Conservation (phyloP, 2,329 filamentous ascomycete species). For the Colletotrichum camelliae region DNA sequence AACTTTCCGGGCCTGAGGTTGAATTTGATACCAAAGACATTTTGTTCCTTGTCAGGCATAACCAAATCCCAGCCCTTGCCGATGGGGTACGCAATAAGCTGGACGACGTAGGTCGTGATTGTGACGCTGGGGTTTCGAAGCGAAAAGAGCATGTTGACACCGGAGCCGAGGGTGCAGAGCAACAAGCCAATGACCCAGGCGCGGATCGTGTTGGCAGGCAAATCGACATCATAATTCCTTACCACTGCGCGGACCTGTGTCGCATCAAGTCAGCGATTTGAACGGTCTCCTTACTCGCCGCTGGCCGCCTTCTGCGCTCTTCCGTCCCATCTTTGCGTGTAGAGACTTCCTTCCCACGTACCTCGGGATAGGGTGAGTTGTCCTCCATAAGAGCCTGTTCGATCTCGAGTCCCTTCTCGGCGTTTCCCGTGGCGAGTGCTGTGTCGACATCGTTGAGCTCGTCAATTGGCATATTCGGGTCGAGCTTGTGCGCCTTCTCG, state of each 20-base stretch:
- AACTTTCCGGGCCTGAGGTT: conserved; percentile 63
- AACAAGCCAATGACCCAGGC: conserved; percentile 68
- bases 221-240: conserved; percentile 67
- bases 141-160: conserved; percentile 66
- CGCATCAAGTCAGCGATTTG: conserved; percentile 10
- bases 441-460: conserved; percentile 66
- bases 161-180: conserved; percentile 67
- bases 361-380: conserved; percentile 72
- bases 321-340: background rate
- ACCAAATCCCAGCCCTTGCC: conserved; percentile 60
- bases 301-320: background rate
- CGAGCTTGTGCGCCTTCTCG: conserved; percentile 66
- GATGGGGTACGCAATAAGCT: conserved; percentile 66
- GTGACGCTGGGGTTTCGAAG: conserved; percentile 63
- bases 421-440: conserved; percentile 58
- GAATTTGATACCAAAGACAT: conserved; percentile 57
- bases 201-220: conserved; percentile 68
- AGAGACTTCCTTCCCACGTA: conserved; percentile 33
- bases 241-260: conserved; percentile 67
- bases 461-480: conserved; percentile 69
- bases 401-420: conserved; percentile 61
- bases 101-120: conserved; percentile 66
- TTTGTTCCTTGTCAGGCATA: conserved; percentile 58
- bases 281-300: background rate
- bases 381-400: conserved; percentile 66